Evolutionary conservation across 2,329 filamentous ascomycete genomes (phyloP), one percentile per base, ranked within the genome.

Genomic region (Diaporthe humulicola): DNA sequence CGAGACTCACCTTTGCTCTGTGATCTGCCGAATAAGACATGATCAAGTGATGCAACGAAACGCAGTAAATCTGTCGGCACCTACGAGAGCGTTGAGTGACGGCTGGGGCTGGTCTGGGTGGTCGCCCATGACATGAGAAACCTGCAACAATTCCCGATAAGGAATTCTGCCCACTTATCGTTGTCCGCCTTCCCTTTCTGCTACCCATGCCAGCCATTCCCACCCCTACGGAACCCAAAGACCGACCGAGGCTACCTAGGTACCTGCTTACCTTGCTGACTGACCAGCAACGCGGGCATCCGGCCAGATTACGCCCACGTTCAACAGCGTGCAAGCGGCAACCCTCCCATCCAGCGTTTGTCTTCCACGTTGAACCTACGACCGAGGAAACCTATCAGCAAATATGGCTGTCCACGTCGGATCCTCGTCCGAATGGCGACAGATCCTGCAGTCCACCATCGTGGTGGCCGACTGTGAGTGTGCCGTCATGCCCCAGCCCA

Each of bases 381-480:
- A 54, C 48, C 15, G 33, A 48, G 30, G 28, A 19, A 22, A 17
- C 9, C 7, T 36, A 38, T 30, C 2, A 36, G 42, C 56, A 84
- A 28, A 66, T 9, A 87, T 90, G 88, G 85, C 86, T 33, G 84
- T 90, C 64, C 87, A 86, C 74, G 92, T 96, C 79, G 86, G 86
- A 75, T 96, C 94, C 1, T 84, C 89, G 19, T 86, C 88, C 78
- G 91, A 97, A 84, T 97, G 96, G 87, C 90, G 90, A 81, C 89
- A 90, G 77, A 87, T 96, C 71, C 88, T 98, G 64, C 89, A 89
- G 72, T 91, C 92, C 70, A 95, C 93, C 73, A 91, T 90, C 80
- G 90, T 98, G 76, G 90, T 99, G 76, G 91, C 95, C 80, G 97
- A 98, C 86, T 98, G 95, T 98, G 90, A 85, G 92, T 86, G 48